A percentile compares a stretch with the other conserved stretches of the same genome.
phyloP scores from a whole-genome alignment of 805 yeast species.

The Yamadazyma paraphyllophila region DNA sequence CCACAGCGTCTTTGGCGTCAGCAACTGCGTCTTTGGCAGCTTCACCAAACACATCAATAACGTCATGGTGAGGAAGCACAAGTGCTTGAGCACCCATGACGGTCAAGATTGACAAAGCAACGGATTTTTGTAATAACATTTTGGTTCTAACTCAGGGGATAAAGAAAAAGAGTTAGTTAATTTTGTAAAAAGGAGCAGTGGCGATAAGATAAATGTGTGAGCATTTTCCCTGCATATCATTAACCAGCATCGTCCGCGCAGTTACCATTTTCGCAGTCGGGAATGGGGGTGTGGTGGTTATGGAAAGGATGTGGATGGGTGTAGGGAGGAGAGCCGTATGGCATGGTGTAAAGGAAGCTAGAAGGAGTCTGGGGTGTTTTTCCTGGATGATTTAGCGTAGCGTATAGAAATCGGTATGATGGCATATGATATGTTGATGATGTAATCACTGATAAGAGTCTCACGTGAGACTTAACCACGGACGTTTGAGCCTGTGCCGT shows the following conservation, averaged over 20 bases:
- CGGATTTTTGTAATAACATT: slow-evolving; percentile 41
- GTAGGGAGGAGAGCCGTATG: background rate
- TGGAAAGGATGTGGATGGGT: background rate
- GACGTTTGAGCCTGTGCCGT: too few species aligned
- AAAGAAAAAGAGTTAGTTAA: slow-evolving; percentile 3
- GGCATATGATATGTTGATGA: background rate
- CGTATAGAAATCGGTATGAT: background rate
- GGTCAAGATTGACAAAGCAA: slow-evolving; percentile 43
- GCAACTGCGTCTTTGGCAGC: slow-evolving; percentile 4
- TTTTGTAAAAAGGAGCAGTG: slow-evolving; percentile 4
- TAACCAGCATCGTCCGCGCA: slow-evolving; percentile 1
- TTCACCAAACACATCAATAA: slow-evolving; percentile 35
- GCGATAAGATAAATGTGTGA: slow-evolving; percentile 10
- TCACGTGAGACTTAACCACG: background rate
- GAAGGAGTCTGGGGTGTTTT: background rate
- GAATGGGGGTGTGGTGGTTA: background rate
- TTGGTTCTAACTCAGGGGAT: background rate
- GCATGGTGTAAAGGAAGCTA: background rate
- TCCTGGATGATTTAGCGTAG: background rate
- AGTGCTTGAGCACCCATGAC: slow-evolving; percentile 44
- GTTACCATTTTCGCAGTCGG: slow-evolving; percentile 3
- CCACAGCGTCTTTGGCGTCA: slow-evolving; percentile 7
- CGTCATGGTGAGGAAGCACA: slow-evolving; percentile 57
- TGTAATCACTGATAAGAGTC: background rate
- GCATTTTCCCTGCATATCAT: slow-evolving; percentile 1